Base-by-base conservation (phyloP, 164 flowering plant genomes). In the Amborella trichopoda region DNA sequence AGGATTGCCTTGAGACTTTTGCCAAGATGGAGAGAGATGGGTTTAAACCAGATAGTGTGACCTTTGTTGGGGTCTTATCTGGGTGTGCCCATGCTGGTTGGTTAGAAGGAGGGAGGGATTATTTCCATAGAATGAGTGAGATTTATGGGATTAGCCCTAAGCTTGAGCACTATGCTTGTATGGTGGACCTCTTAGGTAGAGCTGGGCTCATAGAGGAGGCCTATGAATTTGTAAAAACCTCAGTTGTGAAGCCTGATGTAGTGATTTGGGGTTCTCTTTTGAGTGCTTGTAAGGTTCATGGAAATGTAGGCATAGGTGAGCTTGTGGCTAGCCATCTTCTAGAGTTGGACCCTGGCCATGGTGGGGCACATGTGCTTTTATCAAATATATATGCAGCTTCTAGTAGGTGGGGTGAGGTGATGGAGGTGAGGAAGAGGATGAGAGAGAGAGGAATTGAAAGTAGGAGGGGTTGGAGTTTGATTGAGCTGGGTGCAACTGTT, bases 61-160 rank as follows among this genome's bases (percentile, higher is more conserved):
- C 52, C 1, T 52, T 58, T 40, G 52, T 52, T 14, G 47, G 56
- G 18, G 26, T 58, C 9, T 24, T 58, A 22, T 45, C 56, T 13
- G 57, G 40, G 11, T 58, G 62, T 28, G 52, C 52, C 25, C 57
- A 52, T 37, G 56, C 48, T 5, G 62, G 62, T 6, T 51, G 50
- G 51, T 17, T 58, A 25, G 32, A 50, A 39, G 50, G 46, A 51
- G 62, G 56, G 9, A 52, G 28, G 34, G 26, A 52, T 21, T 58
- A 52, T 23, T 58, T 51, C 23, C 28, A 40, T 24, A 13, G n/a
- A 45, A 52, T 58, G 62, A 46, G 40, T 18, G 12, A 12, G 2
- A 33, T 38, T 20, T 52, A 51, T 39, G 56, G 56, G 24, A 58
- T 58, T 23, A 13, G 34, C n/a, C 56, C 62, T 23, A 26, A 23